These are phyloP conservation scores for Fusarium compactum DNA, from an alignment of 2,329 filamentous ascomycete species.

Conservation along the genomic window DNA sequence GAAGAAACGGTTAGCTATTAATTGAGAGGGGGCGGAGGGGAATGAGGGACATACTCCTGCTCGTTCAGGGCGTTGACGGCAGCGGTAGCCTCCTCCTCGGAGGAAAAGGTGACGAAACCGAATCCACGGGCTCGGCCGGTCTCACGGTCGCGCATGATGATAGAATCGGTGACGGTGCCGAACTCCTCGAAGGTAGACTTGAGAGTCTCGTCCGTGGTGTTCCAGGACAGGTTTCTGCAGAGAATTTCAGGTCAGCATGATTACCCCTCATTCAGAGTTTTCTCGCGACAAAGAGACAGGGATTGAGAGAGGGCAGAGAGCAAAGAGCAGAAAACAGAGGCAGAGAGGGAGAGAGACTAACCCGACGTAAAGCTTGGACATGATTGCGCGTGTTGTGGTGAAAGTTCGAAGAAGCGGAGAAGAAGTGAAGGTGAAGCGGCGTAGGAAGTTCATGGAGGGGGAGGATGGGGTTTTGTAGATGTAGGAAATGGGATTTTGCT, in stretches of 20 bases:
- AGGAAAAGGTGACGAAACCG: slow-evolving; percentile 1
- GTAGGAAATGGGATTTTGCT: background rate
- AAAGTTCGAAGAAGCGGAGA: slow-evolving; percentile 4
- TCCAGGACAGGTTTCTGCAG: slow-evolving; percentile 4
- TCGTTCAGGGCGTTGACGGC: background rate
- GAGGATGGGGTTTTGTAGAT: slow-evolving; percentile 2
- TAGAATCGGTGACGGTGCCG: background rate
- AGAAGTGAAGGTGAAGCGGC: background rate
- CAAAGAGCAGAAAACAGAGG: background rate
- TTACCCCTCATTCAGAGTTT: slow-evolving; percentile 2
- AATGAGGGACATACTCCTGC: background rate
- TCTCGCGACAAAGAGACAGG: background rate
- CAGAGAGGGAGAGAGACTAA: background rate
- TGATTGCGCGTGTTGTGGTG: slow-evolving; percentile 5
- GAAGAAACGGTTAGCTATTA: background rate
- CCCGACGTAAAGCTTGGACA: slow-evolving; percentile 11
- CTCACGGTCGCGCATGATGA: slow-evolving; percentile 8
- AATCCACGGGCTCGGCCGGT: slow-evolving; percentile 9
- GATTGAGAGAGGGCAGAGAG: background rate
- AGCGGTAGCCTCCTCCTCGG: background rate
- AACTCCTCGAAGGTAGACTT: background rate
- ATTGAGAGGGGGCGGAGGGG: rapidly evolving
- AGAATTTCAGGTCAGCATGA: slow-evolving; percentile 1
- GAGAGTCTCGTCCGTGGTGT: background rate
- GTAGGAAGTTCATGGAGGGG: slow-evolving; percentile 3